A percentile compares a stretch with the other conserved stretches of the same genome.
Evolutionary conservation across 108 stramenopile genomes (phyloP).

Genomic region (Cyclotella atomus): DNA sequence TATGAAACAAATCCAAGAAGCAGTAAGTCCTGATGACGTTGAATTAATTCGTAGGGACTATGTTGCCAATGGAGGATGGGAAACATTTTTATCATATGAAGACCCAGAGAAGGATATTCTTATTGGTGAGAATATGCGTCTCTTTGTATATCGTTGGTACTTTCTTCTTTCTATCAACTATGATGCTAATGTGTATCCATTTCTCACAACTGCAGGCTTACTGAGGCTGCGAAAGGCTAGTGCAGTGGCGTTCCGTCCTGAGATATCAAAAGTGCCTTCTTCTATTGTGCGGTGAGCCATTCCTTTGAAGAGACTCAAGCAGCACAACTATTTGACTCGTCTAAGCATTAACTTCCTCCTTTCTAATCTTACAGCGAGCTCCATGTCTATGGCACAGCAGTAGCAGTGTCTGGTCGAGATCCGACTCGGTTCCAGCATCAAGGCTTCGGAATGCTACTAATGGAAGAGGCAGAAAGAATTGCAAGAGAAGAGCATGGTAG

Average conservation of each 20-base stretch:
- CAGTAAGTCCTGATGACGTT: conserved; percentile 91
- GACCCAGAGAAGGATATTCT: conserved; percentile 92
- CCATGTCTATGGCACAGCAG: conserved; percentile 97
- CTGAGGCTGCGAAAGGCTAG: conserved; percentile 73
- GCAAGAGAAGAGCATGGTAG: conserved; percentile 91
- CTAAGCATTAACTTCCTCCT: neutral
- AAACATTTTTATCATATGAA: conserved; percentile 94
- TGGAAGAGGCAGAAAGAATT: conserved; percentile 97
- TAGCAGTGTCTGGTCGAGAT: conserved; percentile 86
- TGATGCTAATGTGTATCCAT: too few species aligned
- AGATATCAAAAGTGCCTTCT: conserved; percentile 67
- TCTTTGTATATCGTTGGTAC: neutral
- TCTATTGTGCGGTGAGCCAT: conserved; percentile 76
- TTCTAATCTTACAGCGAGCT: conserved; percentile 60
- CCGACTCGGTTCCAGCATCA: conserved; percentile 96
- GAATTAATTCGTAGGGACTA: conserved; percentile 94
- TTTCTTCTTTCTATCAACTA: conserved; percentile 18
- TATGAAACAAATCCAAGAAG: conserved; percentile 92
- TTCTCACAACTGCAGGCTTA: conserved; percentile 66
- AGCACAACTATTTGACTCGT: too few species aligned
- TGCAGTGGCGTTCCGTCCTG: conserved; percentile 70
- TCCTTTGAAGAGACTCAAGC: neutral
- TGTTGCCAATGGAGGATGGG: conserved; percentile 94
- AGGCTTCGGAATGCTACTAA: conserved; percentile 93
- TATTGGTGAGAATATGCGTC: conserved; percentile 57